These are phyloP conservation scores for Waltergamsia citrina DNA, from an alignment of 2,329 filamentous ascomycete genomes.

Conservation along the genomic window DNA sequence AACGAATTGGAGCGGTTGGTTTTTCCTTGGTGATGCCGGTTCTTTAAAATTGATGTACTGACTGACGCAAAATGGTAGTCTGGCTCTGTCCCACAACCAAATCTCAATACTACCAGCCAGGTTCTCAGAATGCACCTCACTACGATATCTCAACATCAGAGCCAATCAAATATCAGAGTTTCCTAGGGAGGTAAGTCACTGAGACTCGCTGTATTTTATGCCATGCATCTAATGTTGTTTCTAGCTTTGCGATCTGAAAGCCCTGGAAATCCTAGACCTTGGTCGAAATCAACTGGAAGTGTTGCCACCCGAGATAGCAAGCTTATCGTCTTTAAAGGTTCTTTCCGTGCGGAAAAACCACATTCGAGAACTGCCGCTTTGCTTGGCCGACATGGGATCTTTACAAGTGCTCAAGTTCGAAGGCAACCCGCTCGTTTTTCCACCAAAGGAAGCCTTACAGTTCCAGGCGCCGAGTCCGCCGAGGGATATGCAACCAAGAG, in stretches of 20 bases:
- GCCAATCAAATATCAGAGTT: conserved; percentile 64
- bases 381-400: conserved; percentile 81
- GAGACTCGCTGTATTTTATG: neutral
- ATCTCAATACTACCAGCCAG: conserved; percentile 59
- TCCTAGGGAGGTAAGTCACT: conserved; percentile 38
- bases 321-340: conserved; percentile 78
- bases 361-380: conserved; percentile 74
- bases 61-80: conserved; percentile 30
- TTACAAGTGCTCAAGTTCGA: conserved; percentile 84
- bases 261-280: conserved; percentile 87
- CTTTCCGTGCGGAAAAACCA: conserved; percentile 80
- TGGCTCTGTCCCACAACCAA: conserved; percentile 75
- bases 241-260: conserved; percentile 75
- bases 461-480: conserved; percentile 44
- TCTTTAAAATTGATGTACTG: too few species aligned
- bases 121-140: conserved; percentile 66
- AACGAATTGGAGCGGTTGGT: conserved; percentile 62
- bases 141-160: conserved; percentile 73
- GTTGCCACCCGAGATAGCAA: conserved; percentile 71
- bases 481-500: conserved; percentile 40
- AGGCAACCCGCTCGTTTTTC: conserved; percentile 77
- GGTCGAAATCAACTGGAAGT: conserved; percentile 76
- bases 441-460: conserved; percentile 60
- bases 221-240: conserved; percentile 1
- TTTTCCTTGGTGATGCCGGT: neutral